Evolutionary conservation across 768 basidiomycete species (phyloP), one percentile per base, ranked within the genome.

Genomic region (Scleroderma bovista): DNA sequence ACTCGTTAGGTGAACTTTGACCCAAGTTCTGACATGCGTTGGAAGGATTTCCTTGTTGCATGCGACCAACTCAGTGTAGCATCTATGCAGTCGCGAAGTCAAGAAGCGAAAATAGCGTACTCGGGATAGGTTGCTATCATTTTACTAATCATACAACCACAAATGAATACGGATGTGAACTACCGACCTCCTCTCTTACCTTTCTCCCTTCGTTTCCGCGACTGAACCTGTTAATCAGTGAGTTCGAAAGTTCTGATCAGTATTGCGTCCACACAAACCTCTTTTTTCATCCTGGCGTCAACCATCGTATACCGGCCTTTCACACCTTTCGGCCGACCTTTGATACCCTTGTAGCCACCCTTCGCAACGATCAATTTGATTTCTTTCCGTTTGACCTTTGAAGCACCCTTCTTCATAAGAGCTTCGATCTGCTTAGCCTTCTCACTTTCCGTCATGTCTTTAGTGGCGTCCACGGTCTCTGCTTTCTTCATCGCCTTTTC

Each of bases 401-500:
- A 80, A 43, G 79, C 65, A 33, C 94, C 83, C 67, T 84, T 93
- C 16, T 78, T 77, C 82, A 99, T 90, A 41, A 97, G 67, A 62
- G 93, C 94, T 59, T 92, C 88, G 50, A 99, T 93, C 62, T 93
- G 88, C 52, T 83, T 81, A 6, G 94, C 93, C 67, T 97, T 97
- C 65, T 97, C 94, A 39, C 84, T 78, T 71, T 98, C 95, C n/a
- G 87, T 85, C 69, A 98, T 80, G 60, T 98, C 95, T 9, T 81
- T 72, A 3, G 88, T 93, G 37, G 86, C 77, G 59, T 88, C 89
- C 52, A 98, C 83, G 43, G 91, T 93, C 61, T 97, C 93, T 2
- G 94, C 96, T 69, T 93, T 98, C 73, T 91, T 95, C 79, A 91
- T 80, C 10, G 92, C 89, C 67, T 92, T 95, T 60, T 94, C 91